Percentiles rank a stretch among this genome's conserved stretches.
Evolutionary conservation across 768 basidiomycete genomes (phyloP).

Genomic region (Paxillus ammoniavirescens): DNA sequence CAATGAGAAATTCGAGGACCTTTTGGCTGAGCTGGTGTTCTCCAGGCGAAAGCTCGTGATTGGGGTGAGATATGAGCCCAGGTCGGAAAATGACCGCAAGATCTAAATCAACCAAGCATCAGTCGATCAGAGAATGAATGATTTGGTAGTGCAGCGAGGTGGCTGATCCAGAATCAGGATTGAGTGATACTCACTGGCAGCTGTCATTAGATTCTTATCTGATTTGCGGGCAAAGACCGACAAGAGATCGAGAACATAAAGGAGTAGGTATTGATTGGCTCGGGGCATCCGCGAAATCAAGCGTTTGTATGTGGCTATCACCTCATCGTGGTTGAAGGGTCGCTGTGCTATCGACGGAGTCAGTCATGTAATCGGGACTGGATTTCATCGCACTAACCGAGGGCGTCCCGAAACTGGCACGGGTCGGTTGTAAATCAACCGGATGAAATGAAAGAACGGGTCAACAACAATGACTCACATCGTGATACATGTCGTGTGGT

Average conservation of each 20-base stretch:
- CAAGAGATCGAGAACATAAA: slow-evolving; percentile 94
- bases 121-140: neutral
- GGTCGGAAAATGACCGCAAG: slow-evolving; percentile 97
- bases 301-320: slow-evolving; percentile 76
- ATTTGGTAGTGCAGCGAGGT: neutral
- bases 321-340: slow-evolving; percentile 66
- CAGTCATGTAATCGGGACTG: slow-evolving; percentile 10
- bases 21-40: slow-evolving; percentile 87
- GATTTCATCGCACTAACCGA: slow-evolving; percentile 47
- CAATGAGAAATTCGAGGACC: slow-evolving; percentile 93
- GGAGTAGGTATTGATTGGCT: slow-evolving; percentile 91
- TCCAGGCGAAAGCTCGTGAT: slow-evolving; percentile 79
- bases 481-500: slow-evolving; percentile 85
- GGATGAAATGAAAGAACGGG: slow-evolving; percentile 5
- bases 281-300: slow-evolving; percentile 85
- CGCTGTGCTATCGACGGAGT: slow-evolving; percentile 50
- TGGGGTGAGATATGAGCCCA: slow-evolving; percentile 86
- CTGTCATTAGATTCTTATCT: slow-evolving; percentile 94
- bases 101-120: slow-evolving; percentile 46
- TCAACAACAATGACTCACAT: slow-evolving; percentile 49
- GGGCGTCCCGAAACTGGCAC: slow-evolving; percentile 70
- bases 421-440: slow-evolving; percentile 9
- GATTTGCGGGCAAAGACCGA: slow-evolving; percentile 92
- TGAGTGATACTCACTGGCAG: slow-evolving; percentile 64
- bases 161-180: neutral